These are phyloP conservation scores for Paramecium pentaurelia DNA, from an alignment of 73 alveolate species.

Conservation along the genomic window DNA sequence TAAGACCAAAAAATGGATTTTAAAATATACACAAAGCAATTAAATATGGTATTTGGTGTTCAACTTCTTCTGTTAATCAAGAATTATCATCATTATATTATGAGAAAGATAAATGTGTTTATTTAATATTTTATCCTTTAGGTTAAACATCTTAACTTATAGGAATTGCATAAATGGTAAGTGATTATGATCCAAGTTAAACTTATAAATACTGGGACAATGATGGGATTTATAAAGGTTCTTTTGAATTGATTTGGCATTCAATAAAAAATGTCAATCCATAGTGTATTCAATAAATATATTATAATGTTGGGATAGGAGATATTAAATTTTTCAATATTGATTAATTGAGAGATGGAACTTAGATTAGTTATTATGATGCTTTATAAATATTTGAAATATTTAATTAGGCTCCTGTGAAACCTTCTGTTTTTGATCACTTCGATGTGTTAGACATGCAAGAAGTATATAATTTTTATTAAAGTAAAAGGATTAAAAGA, in stretches of 20 bases:
- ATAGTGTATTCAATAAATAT: background rate
- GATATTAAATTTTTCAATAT: background rate
- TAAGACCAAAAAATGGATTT: slow-evolving; percentile 3
- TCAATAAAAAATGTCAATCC: background rate
- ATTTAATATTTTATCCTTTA: background rate
- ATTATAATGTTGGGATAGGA: background rate
- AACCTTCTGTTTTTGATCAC: background rate
- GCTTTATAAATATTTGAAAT: background rate
- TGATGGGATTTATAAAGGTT: background rate
- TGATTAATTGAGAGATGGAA: background rate
- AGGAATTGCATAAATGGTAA: background rate
- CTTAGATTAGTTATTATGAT: background rate
- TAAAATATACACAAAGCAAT: slow-evolving; percentile 5
- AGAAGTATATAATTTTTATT: background rate
- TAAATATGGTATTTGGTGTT: slow-evolving; percentile 31
- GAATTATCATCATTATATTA: background rate
- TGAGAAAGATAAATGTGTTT: background rate
- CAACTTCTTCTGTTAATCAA: background rate
- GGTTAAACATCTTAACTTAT: background rate
- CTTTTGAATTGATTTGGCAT: background rate
- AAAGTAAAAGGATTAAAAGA: background rate
- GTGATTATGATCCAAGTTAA: background rate
- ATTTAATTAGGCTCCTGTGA: background rate
- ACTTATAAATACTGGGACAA: background rate
- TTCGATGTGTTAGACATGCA: background rate